phyloP scores from a whole-genome alignment of 441 rosid genomes.

The Populus hybrid region DNA sequence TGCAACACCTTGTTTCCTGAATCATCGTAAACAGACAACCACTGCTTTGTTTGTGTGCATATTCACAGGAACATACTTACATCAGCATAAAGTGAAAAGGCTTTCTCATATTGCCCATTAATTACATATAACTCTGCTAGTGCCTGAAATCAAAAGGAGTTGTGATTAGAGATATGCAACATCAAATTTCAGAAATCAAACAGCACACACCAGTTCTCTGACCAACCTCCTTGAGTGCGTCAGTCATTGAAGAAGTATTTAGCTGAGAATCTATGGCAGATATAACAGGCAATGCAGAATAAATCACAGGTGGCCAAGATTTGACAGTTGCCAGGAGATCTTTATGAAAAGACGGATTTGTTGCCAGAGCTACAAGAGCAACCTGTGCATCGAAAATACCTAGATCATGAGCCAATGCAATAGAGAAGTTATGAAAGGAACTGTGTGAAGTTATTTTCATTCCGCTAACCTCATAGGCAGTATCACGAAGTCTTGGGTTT shows the following conservation, averaged over 20 bases:
- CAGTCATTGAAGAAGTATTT: constrained; percentile 93
- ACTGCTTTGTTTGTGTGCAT: constrained; percentile 1
- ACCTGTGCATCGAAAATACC: constrained; percentile 48
- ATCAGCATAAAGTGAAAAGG: constrained; percentile 92
- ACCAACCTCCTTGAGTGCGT: constrained; percentile 90
- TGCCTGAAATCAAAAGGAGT: constrained; percentile 48
- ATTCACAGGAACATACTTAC: constrained; percentile 47
- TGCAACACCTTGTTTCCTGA: not conserved
- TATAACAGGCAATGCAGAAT: constrained; percentile 85
- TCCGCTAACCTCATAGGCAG: constrained; percentile 85
- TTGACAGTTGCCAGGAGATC: constrained; percentile 89
- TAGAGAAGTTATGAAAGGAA: constrained; percentile 5
- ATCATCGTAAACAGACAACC: not conserved
- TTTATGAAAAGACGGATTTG: constrained; percentile 75
- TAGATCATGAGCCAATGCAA: constrained; percentile 12
- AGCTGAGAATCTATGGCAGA: constrained; percentile 97
- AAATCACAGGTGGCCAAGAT: constrained; percentile 87
- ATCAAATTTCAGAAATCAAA: constrained; percentile 20
- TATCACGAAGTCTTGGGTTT: constrained; percentile 89
- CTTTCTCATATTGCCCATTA: constrained; percentile 89
- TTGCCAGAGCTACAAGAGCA: constrained; percentile 96
- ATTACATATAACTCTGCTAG: constrained; percentile 88
- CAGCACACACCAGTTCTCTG: constrained; percentile 7
- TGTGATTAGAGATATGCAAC: constrained; percentile 17
- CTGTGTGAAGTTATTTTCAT: not conserved